phyloP scores from a whole-genome alignment of 139 green algal genomes.

The Mesotaenium endlicherianum region DNA sequence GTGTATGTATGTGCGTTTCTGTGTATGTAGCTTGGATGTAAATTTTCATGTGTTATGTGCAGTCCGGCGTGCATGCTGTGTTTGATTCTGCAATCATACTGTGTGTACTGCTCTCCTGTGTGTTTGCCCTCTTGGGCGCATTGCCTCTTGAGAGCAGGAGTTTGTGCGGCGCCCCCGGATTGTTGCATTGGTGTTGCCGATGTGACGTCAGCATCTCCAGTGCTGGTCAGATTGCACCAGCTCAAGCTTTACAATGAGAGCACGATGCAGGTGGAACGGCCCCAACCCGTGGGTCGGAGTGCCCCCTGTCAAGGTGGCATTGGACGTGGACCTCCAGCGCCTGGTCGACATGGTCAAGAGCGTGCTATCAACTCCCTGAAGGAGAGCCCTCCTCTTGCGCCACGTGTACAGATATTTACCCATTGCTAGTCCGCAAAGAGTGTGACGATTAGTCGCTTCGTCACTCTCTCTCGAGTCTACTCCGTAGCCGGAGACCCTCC shows the following conservation, averaged over 20 bases:
- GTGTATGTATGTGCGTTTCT: not conserved
- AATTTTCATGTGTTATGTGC: too few relatives aligned
- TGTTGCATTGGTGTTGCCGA: not conserved
- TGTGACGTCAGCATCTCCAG: not conserved
- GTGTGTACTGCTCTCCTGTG: not conserved
- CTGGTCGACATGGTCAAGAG: not conserved
- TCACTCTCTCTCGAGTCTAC: too few relatives aligned
- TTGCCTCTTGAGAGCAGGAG: not conserved
- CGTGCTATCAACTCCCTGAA: not conserved
- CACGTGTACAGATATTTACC: too few relatives aligned
- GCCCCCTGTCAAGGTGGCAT: not conserved
- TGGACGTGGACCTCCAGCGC: not conserved
- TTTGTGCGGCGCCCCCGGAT: not conserved
- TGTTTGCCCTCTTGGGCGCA: not conserved
- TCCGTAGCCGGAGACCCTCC: too few relatives aligned
- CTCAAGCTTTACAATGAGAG: not conserved
- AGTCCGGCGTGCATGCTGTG: not conserved
- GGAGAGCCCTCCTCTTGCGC: too few relatives aligned
- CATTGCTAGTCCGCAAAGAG: too few relatives aligned
- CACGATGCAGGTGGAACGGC: conserved; percentile 23
- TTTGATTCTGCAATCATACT: not conserved
- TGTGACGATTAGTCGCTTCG: too few relatives aligned
- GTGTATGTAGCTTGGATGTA: not conserved
- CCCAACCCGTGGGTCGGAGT: conserved; percentile 7
- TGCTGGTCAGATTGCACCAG: not conserved